These are phyloP conservation scores for Clonostachys rhizophaga DNA, from an alignment of 2,329 filamentous ascomycete species.

Conservation along the genomic window DNA sequence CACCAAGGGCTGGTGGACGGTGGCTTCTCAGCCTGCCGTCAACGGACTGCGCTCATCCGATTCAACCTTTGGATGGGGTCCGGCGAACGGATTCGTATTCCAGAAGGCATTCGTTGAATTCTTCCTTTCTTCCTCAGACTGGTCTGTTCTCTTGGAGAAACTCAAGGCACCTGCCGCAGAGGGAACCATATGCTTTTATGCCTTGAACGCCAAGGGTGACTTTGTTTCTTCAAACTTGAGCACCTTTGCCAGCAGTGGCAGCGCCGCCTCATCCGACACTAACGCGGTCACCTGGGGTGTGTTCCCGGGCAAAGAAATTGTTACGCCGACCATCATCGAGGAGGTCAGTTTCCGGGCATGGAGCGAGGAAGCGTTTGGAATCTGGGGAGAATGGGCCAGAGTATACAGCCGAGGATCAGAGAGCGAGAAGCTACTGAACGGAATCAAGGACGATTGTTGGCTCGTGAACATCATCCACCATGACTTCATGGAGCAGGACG, in stretches of 20 bases:
- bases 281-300: constrained; percentile 98
- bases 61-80: constrained; percentile 87
- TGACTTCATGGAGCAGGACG: constrained; percentile 66
- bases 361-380: constrained; percentile 92
- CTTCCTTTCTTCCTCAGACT: constrained; percentile 75
- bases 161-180: constrained; percentile 55
- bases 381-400: constrained; percentile 90
- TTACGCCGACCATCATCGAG: constrained; percentile 95
- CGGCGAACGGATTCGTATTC: constrained; percentile 88
- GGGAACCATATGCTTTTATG: constrained; percentile 80
- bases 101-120: constrained; percentile 98
- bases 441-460: constrained; percentile 68
- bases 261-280: constrained; percentile 42
- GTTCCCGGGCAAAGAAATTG: constrained; percentile 92
- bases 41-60: constrained; percentile 78
- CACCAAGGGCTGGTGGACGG: constrained; percentile 85
- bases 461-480: constrained; percentile 89
- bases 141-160: constrained; percentile 58
- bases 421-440: constrained; percentile 67
- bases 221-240: constrained; percentile 66
- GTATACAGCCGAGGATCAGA: constrained; percentile 75
- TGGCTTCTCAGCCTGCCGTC: constrained; percentile 91
- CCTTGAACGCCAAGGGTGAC: constrained; percentile 71
- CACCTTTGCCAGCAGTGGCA: constrained; percentile 19
- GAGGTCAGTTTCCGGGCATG: constrained; percentile 91